Base-by-base conservation (phyloP, 805 yeast species). In the Myxozyma neotropica region DNA sequence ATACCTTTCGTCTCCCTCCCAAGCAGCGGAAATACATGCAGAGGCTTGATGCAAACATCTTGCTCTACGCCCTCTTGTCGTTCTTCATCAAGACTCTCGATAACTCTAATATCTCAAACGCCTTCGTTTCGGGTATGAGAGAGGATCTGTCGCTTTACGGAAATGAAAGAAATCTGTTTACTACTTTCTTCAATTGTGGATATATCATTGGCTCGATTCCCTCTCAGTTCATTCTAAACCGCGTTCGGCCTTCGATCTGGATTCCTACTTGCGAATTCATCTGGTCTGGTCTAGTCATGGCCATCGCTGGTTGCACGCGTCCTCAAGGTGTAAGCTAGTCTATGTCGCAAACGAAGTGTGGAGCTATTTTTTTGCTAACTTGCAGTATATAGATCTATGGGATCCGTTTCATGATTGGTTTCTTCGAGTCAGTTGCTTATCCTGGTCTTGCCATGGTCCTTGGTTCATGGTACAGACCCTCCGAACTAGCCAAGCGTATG, bases 91-190 rank as follows among this genome's bases (percentile, higher is more conserved):
- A 83, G 70, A 82, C 84, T 53, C 75, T 86, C 51, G 89, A 86
- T 69, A 78, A 78, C 53, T 76, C 83, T 39, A 86, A 86, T 69
- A 74, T 83, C 58, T 78, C 80, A 61, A 83, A 85, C 67, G 89
- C 89, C 1, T 86, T 83, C 67, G 84, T 84, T 48, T 80, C 84
- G n/a, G 87, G 88, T 26, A 78, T 87, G 82, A 72, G 79, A 59
- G 83, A 57, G 64, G 84, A 78, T 50, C 73, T 86, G 40, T 75
- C 21, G 6, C 45, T 61, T 4, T 51, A 59, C 31, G 60, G 64
- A n/a, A 55, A 59, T n/a, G 58, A 61, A 46, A 51, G 61, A n/a
- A 59, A 61, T 31, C 36, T 58, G 36, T 55, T 59, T 39, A 57
- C 65, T 27, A 59, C 65, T 1, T 51, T 48, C 19, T 53, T 57